Percentiles rank a stretch among this genome's conserved stretches.
These are phyloP conservation scores for Isatis tinctoria DNA, from an alignment of 345 rosid genomes.

Conservation along the genomic window DNA sequence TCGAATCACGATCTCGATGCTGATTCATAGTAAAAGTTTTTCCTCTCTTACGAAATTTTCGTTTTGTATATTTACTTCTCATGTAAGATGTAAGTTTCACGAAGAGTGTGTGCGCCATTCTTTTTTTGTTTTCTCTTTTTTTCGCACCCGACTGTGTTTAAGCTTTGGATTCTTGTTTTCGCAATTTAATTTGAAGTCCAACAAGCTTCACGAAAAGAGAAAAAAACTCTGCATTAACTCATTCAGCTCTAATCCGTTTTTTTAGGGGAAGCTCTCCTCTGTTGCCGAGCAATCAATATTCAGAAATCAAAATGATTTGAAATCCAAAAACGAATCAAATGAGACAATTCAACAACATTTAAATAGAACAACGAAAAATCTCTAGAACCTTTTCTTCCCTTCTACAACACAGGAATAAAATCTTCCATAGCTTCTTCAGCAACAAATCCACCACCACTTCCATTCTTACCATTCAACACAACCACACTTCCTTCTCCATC, in stretches of 20 bases:
- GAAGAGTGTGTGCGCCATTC: background rate
- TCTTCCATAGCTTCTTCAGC: conserved; percentile 44
- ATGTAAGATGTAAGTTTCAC: conserved; percentile 14
- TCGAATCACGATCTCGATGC: conserved; percentile 28
- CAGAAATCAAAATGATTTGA: background rate
- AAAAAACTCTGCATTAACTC: background rate
- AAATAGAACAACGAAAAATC: background rate
- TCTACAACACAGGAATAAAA: conserved; percentile 44
- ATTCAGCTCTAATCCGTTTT: background rate
- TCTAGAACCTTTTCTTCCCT: background rate
- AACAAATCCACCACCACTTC: conserved; percentile 33
- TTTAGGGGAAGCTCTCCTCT: background rate
- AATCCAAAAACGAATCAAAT: conserved; percentile 1
- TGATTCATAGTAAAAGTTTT: conserved; percentile 24
- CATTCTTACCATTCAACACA: conserved; percentile 77
- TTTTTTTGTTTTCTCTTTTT: background rate
- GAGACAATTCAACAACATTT: background rate
- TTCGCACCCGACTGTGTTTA: background rate
- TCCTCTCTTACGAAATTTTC: conserved; percentile 8
- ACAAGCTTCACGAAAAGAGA: background rate
- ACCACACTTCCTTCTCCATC: conserved; percentile 77
- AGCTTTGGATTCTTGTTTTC: conserved; percentile 2
- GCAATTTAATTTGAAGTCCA: background rate
- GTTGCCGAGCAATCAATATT: background rate
- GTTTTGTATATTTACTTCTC: conserved; percentile 22